A percentile compares a stretch with the other conserved stretches of the same genome.
Evolutionary conservation across 1,284 basidiomycete genomes (phyloP).

Genomic region (Mycena citricolor): DNA sequence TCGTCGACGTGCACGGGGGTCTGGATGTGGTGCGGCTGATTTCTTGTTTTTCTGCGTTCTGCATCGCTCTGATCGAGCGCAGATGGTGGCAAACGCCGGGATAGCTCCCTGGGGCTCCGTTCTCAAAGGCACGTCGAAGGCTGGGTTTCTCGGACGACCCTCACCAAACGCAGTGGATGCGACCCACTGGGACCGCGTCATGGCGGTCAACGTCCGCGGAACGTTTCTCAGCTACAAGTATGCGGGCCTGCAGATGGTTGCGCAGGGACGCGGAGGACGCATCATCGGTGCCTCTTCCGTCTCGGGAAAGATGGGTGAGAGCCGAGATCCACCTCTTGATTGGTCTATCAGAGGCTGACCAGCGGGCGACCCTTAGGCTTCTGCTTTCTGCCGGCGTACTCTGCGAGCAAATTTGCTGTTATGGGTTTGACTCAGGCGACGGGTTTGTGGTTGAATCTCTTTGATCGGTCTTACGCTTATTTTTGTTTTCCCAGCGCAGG

Average conservation of each 20-base stretch:
- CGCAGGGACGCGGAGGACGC: conserved; percentile 24
- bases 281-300: conserved; percentile 24
- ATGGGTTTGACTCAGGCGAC: conserved; percentile 34
- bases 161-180: conserved; percentile 17
- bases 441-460: conserved; percentile 23
- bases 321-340: too few species aligned
- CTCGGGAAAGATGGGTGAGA: conserved; percentile 17
- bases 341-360: too few species aligned
- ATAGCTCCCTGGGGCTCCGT: not conserved
- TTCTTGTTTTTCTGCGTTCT: not conserved
- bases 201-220: conserved; percentile 23
- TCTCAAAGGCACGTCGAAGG: not conserved
- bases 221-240: conserved; percentile 26
- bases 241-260: conserved; percentile 26
- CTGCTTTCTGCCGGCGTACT: conserved; percentile 21
- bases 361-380: too few species aligned
- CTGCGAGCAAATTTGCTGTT: conserved; percentile 35
- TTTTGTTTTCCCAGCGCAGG: conserved; percentile 26
- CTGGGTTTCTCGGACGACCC: not conserved
- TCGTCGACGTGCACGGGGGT: conserved; percentile 16
- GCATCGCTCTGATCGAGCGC: not conserved
- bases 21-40: conserved; percentile 21
- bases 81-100: conserved; percentile 26
- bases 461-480: not conserved
- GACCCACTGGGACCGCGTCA: conserved; percentile 15